Evolutionary conservation across 345 rosid genomes (phyloP), one percentile per base, ranked within the genome.

Genomic region (Eucalyptus erythrocorys): DNA sequence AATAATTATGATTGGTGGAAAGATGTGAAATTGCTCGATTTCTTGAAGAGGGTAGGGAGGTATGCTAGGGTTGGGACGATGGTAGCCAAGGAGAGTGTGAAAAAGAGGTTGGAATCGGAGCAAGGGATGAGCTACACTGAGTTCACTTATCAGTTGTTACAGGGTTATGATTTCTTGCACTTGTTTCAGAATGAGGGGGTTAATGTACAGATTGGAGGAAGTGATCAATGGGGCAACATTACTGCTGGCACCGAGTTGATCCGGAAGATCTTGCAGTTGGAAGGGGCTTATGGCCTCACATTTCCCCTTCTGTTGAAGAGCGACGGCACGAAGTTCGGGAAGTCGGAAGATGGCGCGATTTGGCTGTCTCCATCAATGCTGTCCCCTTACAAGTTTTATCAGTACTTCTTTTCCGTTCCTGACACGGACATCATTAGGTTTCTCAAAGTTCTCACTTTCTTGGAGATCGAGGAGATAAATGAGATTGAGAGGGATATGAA

Each of bases 1-100:
- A 96, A 98, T 90, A 98, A 98, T 91, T 96, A 96, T 89, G 98
- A 96, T 76, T 98, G 99, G 99, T 96, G 99, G 99, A 98, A 95
- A 93, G 98, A 96, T 79, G 91, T 96, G 89, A 92, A 81, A 88
- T 89, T 96, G 91, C 93, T 96, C 51, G 98, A 98, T 89, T 96
- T 98, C 90, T 93, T 98, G 85, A 96, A 93, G 91, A 91, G 92
- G 76, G 98, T 98, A 0, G 99, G 99, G 66, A 91, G 94, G 57
- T 98, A 87, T 91, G 99, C 99, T 26, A 93, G 99, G 88, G 96
- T 98, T 61, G 97, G 99, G 66, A 90, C 93, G 10, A 98, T 98
- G 99, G 93, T 95, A 89, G 93, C 94, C 16, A 98, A 98, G 91
- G 99, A 96, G 93, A 96, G 98, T 88, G 99, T 98, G 87, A 96